Evolutionary conservation across 768 basidiomycete genomes (phyloP), one percentile per base, ranked within the genome.

Genomic region (Trichaptum fuscoviolaceum): DNA sequence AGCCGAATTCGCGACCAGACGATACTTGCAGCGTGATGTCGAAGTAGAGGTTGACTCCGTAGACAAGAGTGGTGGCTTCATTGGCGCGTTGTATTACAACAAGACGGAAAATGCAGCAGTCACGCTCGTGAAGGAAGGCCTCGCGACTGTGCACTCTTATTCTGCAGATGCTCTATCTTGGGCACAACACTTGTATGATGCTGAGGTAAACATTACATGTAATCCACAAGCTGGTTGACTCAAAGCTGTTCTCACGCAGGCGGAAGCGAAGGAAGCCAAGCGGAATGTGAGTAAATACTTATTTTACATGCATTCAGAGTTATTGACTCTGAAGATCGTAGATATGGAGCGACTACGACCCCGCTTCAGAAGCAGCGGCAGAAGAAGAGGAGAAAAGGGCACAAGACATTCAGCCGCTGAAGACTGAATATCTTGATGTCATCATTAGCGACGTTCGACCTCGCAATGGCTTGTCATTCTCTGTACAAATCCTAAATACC

Each of bases 11-110:
- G 83, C 93, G 2, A 84, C 85, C 8, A 85, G 87, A 58, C 84
- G 85, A 68, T 95, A 90, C 74, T 90, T 98, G 90, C 96, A 99
- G 75, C 87, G 96, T 30, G 96, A 99, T 72, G 88, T 94, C 7
- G 96, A 99, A 75, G 88, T 99, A 67, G 91, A 93, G 71, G 88
- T 98, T 60, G 93, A 96, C 67, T 84, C 85, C 18, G 86, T 90
- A 18, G 96, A 99, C 80, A 98, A 97, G 77, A 89, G 91, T 4
- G 96, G 96, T 52, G 97, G 97, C 2, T 98, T 96, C 77, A 96
- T 98, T 69, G 96, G 96, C 17, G 78, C 90, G 0, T 81, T 99
- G 65, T 96, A 90, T 76, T 65, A 91, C 70, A 91, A 91, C 77
- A 96, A 94, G 74, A 87, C 83, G 0, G 90, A 93, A 70, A 99